These are phyloP conservation scores for Yarrowia yakushimensis DNA, from an alignment of 805 yeast genomes.

Conservation along the genomic window DNA sequence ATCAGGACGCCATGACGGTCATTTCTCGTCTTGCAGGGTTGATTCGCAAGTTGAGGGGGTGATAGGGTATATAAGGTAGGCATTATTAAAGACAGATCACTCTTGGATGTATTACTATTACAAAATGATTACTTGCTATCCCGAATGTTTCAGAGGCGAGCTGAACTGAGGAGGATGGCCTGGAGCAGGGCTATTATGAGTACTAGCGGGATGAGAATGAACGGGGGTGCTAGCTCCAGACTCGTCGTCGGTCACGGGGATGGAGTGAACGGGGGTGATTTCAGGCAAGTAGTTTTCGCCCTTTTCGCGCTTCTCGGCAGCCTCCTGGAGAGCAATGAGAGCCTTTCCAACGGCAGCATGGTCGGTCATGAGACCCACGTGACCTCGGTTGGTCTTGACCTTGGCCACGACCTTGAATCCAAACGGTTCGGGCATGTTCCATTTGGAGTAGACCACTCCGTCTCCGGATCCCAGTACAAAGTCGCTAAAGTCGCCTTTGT, in stretches of 20 bases:
- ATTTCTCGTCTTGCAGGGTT: neutral
- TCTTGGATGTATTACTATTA: neutral
- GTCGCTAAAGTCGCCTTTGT: slow-evolving; percentile 67
- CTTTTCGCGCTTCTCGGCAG: slow-evolving; percentile 41
- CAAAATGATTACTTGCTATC: neutral
- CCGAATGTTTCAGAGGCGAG: neutral
- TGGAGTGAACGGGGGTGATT: slow-evolving; percentile 4
- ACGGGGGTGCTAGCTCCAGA: neutral
- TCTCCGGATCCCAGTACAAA: slow-evolving; percentile 88
- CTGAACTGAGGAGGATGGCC: neutral
- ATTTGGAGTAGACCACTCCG: slow-evolving; percentile 81
- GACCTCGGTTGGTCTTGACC: slow-evolving; percentile 64
- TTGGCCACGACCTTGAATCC: slow-evolving; percentile 73
- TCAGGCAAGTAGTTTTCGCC: neutral
- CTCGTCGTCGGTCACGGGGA: slow-evolving; percentile 1
- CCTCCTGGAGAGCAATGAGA: slow-evolving; percentile 56
- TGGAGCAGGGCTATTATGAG: neutral
- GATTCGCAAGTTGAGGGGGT: slow-evolving; percentile 1
- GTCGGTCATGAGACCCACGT: slow-evolving; percentile 76
- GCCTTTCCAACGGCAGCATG: slow-evolving; percentile 69
- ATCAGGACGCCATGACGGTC: neutral
- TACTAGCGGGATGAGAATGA: neutral
- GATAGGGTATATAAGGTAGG: no score
- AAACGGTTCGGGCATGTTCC: slow-evolving; percentile 72
- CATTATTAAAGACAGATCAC: no score